Evolutionary conservation across 768 basidiomycete genomes (phyloP).

Genomic region (Gymnopilus dilepis): DNA sequence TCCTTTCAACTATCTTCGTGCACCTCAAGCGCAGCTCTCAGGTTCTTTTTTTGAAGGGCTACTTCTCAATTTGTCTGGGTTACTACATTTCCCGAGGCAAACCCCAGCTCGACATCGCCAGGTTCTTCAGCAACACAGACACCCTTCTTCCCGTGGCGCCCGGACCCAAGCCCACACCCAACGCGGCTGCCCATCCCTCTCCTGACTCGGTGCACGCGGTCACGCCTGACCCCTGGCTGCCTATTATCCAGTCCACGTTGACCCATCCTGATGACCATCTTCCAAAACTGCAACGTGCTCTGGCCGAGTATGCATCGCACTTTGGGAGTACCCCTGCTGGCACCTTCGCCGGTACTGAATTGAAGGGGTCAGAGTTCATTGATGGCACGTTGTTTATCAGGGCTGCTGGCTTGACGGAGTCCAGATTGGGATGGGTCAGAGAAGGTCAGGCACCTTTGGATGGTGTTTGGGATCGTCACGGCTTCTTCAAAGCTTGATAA

Average conservation of each 20-base stretch:
- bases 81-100: slow-evolving; percentile 63
- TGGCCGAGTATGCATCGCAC: slow-evolving; percentile 51
- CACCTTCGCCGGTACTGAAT: slow-evolving; percentile 27
- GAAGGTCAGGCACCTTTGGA: slow-evolving; percentile 28
- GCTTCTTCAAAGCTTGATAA: slow-evolving; percentile 24
- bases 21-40: slow-evolving; percentile 42
- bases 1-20: slow-evolving; percentile 48
- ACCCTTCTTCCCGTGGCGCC: slow-evolving; percentile 24
- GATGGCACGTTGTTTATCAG: slow-evolving; percentile 68
- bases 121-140: slow-evolving; percentile 45
- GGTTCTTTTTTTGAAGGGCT: slow-evolving; percentile 51
- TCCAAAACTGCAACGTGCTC: slow-evolving; percentile 56
- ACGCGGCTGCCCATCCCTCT: slow-evolving; percentile 26
- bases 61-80: slow-evolving; percentile 52
- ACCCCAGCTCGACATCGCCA: slow-evolving; percentile 47
- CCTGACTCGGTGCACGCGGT: slow-evolving; percentile 36
- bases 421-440: slow-evolving; percentile 37
- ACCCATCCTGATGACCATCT: slow-evolving; percentile 60
- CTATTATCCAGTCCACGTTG: slow-evolving; percentile 55
- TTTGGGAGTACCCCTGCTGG: slow-evolving; percentile 46
- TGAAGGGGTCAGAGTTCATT: slow-evolving; percentile 46
- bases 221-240: slow-evolving; percentile 62
- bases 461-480: slow-evolving; percentile 29
- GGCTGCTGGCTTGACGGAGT: slow-evolving; percentile 52
- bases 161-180: slow-evolving; percentile 29